Percentiles rank a stretch among this genome's conserved stretches.
These are phyloP conservation scores for Wilcoxina mikolae DNA, from an alignment of 495 filamentous ascomycete species.

Conservation along the genomic window DNA sequence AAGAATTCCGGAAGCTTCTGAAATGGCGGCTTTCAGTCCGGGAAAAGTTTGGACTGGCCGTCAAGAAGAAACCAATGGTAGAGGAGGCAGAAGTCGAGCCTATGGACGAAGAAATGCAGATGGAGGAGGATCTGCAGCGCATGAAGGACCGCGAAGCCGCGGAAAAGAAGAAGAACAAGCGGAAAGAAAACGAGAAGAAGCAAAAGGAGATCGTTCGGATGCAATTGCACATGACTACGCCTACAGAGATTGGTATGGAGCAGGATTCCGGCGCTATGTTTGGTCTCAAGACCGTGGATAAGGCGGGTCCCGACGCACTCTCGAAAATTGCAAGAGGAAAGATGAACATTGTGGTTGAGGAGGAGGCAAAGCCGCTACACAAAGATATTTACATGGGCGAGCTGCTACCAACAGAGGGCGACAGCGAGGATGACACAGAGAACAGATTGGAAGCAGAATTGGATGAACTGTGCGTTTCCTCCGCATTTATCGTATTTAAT, in stretches of 20 bases:
- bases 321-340: constrained; percentile 61
- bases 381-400: constrained; percentile 41
- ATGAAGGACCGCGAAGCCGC: constrained; percentile 61
- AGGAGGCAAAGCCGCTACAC: constrained; percentile 42
- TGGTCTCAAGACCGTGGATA: constrained; percentile 61
- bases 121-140: constrained; percentile 71
- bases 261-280: constrained; percentile 72
- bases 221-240: constrained; percentile 93
- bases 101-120: constrained; percentile 86
- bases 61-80: constrained; percentile 54
- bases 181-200: constrained; percentile 78
- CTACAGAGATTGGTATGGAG: constrained; percentile 91
- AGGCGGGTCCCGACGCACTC: constrained; percentile 41
- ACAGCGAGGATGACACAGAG: constrained; percentile 56
- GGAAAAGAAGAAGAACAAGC: constrained; percentile 62
- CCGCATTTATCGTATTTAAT: neutral
- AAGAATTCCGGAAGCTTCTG: constrained; percentile 86
- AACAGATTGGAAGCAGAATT: constrained; percentile 71
- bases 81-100: constrained; percentile 57
- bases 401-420: constrained; percentile 38
- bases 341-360: constrained; percentile 47
- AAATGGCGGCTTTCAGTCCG: constrained; percentile 83
- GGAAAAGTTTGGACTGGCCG: constrained; percentile 67
- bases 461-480: constrained; percentile 42
- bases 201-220: constrained; percentile 78